Evolutionary conservation across 2,329 filamentous ascomycete species (phyloP).

Genomic region (Metarhizium sp.): DNA sequence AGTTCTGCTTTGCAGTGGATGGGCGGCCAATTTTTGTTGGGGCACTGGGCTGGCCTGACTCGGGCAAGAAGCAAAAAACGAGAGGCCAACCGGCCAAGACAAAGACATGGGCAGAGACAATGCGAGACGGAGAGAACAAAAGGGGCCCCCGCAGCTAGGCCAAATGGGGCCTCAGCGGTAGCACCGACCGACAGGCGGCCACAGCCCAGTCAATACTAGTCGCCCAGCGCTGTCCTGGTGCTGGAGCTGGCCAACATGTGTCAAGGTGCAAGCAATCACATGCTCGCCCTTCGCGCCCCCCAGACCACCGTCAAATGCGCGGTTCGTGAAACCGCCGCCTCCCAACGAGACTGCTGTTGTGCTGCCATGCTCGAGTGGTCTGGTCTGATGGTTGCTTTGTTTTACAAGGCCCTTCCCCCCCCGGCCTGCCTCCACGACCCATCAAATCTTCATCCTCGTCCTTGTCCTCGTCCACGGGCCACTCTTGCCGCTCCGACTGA

Average conservation of each 20-base stretch:
- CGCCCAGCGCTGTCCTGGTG: not conserved
- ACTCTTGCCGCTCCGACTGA: not conserved
- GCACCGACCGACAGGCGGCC: not conserved
- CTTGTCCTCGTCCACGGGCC: not conserved
- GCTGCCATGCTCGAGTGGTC: too few species aligned
- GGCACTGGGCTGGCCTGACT: not conserved
- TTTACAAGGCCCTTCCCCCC: not conserved
- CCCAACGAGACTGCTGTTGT: slow-evolving; percentile 4
- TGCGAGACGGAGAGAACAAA: not conserved
- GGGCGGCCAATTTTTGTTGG: not conserved
- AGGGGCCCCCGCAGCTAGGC: not conserved
- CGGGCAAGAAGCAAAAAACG: not conserved
- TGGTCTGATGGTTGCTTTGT: not conserved
- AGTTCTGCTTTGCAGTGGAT: too few species aligned
- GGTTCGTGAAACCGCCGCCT: slow-evolving; percentile 12
- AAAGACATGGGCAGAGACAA: not conserved
- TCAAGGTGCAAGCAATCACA: slow-evolving; percentile 27
- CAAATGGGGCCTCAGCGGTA: not conserved
- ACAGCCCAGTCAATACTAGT: too few species aligned
- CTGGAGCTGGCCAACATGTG: too few species aligned
- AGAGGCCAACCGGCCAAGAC: not conserved
- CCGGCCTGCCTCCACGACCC: not conserved
- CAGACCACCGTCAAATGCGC: slow-evolving; percentile 6
- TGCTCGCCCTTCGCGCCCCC: slow-evolving; percentile 27
- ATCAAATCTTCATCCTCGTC: not conserved